Base-by-base conservation (phyloP, 305 asterid genomes). In the Solanum hybrid region DNA sequence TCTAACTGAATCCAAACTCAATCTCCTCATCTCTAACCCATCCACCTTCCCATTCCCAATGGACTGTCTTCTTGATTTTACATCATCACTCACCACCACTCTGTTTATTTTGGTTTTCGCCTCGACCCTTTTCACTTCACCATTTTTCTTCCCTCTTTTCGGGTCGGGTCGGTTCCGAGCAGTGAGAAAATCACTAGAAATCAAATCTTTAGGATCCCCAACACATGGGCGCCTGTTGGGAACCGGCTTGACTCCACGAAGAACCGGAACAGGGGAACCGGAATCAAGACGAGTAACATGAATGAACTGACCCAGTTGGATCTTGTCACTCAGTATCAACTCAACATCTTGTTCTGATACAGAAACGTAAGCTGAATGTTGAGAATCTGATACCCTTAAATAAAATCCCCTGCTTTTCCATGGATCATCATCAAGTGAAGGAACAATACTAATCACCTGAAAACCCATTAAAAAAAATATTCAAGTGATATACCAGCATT, bases 391-490 rank as follows among this genome's bases (percentile, higher is more conserved):
- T 85, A 97, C 99, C 93, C 99, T 94, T 40, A 97, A 86, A 85
- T 93, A 96, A 89, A 93, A 97, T 36, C 99, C 99, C 91, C 96
- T 94, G 94, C 94, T 97, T 87, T 94, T 95, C 98, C 98, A 96
- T 87, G 97, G 98, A 93, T 96, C 98, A 89, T 95, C 99, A 81
- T 92, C 99, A 31, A 96, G 90, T 66, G 96, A 94, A 84, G 99
- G 99, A 24, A 96, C 96, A 89, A 97, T 97, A 78, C 99, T 73
- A 87, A 97, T 94, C 56, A 97, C 99, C 98, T 97, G 77, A 89
- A 80, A 82, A 45, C 32, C 75, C 35, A 64, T 85, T 27, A 24
- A 60, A 14, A 12, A n/a, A 73, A 14, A 19, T 19, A 60, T 60
- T 60, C 2, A 60, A 60, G 71, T 60, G 2, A 26, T 12, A 10